Evolutionary conservation across 164 flowering plant species (phyloP).

Genomic region (Vitis labrusca): DNA sequence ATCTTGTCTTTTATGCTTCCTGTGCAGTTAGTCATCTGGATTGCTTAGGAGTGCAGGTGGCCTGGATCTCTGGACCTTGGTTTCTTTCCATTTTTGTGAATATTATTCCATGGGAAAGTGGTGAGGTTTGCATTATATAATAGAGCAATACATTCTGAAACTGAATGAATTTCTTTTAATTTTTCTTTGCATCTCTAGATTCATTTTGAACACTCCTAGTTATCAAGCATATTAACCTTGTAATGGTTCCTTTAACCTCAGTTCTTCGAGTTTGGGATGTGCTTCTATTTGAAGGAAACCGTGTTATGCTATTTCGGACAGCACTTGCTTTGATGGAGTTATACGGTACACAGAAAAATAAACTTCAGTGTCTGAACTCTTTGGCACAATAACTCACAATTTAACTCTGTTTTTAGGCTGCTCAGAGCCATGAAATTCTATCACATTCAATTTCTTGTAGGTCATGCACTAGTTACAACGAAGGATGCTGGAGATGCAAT

Average conservation of each 20-base stretch:
- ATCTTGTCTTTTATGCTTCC: slow-evolving; percentile 19
- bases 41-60: slow-evolving; percentile 93
- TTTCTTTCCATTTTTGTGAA: slow-evolving; percentile 95
- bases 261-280: slow-evolving; percentile 99
- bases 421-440: neutral
- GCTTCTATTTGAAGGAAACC: slow-evolving; percentile 92
- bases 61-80: slow-evolving; percentile 98
- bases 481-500: slow-evolving; percentile 99
- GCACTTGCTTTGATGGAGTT: slow-evolving; percentile 94
- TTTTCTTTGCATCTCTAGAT: neutral
- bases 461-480: slow-evolving; percentile 91
- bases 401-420: neutral
- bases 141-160: slow-evolving; percentile 2
- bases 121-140: slow-evolving; percentile 39
- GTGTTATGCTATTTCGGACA: slow-evolving; percentile 92
- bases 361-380: slow-evolving; percentile 7
- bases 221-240: neutral
- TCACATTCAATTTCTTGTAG: slow-evolving; percentile 37
- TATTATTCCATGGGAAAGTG: slow-evolving; percentile 99
- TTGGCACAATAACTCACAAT: neutral
- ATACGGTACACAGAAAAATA: slow-evolving; percentile 66
- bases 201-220: neutral
- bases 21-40: slow-evolving; percentile 95
- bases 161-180: neutral
- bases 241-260: slow-evolving; percentile 36